Base-by-base conservation (phyloP, 2,329 filamentous ascomycete genomes). In the Hypoxylon sp. region DNA sequence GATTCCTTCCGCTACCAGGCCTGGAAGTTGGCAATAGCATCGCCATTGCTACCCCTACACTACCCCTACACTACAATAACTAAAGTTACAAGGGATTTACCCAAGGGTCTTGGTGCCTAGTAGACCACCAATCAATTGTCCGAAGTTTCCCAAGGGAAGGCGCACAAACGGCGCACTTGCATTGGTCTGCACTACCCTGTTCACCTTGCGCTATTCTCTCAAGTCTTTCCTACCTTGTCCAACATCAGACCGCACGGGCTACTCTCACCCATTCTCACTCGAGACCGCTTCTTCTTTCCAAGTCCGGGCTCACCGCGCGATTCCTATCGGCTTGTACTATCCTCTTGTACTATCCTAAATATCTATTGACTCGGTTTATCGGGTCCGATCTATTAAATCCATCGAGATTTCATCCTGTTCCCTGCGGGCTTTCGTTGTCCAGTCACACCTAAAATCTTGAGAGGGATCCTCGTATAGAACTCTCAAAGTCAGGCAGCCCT, bases 111-210 rank as follows among this genome's bases (percentile, higher is more conserved):
- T 31, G 31, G 59, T 55, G 63, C 35, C 55, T 69, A 31, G 17
- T 57, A 64, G 55, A 48, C 66, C 66, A 31, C 69, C 69, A 69
- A 71, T 71, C 69, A 69, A 63, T 61, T 54, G 47, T 14, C 54
- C 42, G 57, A 69, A 31, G 24, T 44, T 55, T 19, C 58, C 48
- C 29, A 31, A 64, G 66, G 69, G 67, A 65, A 66, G 48, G 55
- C 52, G 63, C 66, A 69, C 55, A 59, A 71, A 61, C 69, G 69
- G 69, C 59, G 66, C 62, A 59, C 59, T 71, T 66, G 69, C 69
- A 66, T 69, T 71, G 62, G 66, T 59, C 58, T 57, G 62, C 66
- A 58, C 47, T 63, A 55, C 66, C 61, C 53, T 55, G 54, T 59
- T 69, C 66, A 69, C 67, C 67, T 69, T 59, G 59, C 59, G 33